These are phyloP conservation scores for Lactarius hengduanensis DNA, from an alignment of 768 basidiomycete genomes.

Conservation along the genomic window DNA sequence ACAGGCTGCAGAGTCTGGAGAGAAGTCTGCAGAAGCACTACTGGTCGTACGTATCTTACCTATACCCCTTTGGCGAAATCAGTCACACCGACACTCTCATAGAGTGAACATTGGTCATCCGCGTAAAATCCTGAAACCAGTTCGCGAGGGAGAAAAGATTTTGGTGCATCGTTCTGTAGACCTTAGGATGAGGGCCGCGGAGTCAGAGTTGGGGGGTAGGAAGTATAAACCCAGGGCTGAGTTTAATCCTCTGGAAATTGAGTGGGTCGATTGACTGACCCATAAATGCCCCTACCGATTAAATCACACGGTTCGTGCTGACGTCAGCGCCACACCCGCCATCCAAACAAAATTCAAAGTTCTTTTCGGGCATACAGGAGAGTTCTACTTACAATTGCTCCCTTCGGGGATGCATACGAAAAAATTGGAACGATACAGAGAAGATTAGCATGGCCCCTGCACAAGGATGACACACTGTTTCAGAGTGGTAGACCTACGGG, in stretches of 20 bases:
- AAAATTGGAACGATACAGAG: conserved; percentile 99
- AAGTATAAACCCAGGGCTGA: conserved; percentile 36
- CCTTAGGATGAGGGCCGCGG: conserved; percentile 21
- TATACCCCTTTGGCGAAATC: background rate
- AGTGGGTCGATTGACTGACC: conserved; percentile 27
- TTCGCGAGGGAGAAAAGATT: conserved; percentile 1
- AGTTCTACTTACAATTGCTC: conserved; percentile 30
- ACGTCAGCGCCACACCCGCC: background rate
- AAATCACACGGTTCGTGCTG: background rate
- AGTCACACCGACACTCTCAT: background rate
- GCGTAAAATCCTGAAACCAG: background rate
- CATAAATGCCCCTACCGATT: background rate
- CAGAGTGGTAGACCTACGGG: conserved; percentile 74
- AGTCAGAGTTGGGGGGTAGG: conserved; percentile 29
- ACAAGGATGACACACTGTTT: conserved; percentile 99
- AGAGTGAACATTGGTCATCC: conserved; percentile 7
- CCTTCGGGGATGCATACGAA: conserved; percentile 95
- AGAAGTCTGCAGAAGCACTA: background rate
- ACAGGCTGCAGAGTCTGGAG: background rate
- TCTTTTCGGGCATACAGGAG: background rate
- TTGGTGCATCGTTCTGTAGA: conserved; percentile 13
- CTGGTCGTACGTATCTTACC: conserved; percentile 9
- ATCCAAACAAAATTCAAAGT: background rate
- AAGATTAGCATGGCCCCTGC: conserved; percentile 99
- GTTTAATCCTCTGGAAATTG: conserved; percentile 24